Base-by-base conservation (phyloP, 2,329 filamentous ascomycete species). In the Claviceps digitariae region DNA sequence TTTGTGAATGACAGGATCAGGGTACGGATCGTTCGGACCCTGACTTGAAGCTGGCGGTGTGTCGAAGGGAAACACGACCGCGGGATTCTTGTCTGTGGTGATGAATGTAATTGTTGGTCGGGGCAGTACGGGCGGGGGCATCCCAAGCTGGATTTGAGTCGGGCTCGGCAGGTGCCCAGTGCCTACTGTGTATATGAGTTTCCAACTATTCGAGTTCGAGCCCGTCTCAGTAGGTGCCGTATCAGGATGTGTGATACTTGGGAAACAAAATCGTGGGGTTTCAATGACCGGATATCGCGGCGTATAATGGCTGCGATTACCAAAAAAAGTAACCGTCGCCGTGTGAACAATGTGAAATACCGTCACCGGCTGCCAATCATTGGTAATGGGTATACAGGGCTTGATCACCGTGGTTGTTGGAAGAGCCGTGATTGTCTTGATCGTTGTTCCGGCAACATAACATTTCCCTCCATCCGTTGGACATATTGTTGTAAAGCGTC, bases 41-140 rank as follows among this genome's bases (percentile, higher is more conserved):
- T 58, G 56, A 25, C 67, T 68, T 57, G 74, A 76, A 56, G 64
- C 58, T 0, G 74, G 73, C 5, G 67, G 63, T 4, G 61, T 55
- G 17, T 69, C 63, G 2, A 69, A 66, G 1, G 72, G 60, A 55
- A 68, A 66, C 2, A 77, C 68, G 17, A 78, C 73, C 9, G 72
- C 69, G 0, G 77, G 76, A 53, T 79, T 79, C 60, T 78, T 79
- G 60, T 78, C 76, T 3, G 76, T 78, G 2, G 75, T 78, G 50
- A 74, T 61, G 48, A 77, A 72, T 3, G 71, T 74, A 48, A 75
- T 58, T 6, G 2, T 29, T 9, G 38, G 45, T 17, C 48, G 44
- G n/a, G 15, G 4, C 17, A 27, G 17, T n/a, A n/a, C n/a, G 20
- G 46, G 52, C 20, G 4, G n/a, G 7, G n/a, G n/a, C 17, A 38